phyloP scores from a whole-genome alignment of 495 filamentous ascomycete genomes.

The Penicillium diatomitis region DNA sequence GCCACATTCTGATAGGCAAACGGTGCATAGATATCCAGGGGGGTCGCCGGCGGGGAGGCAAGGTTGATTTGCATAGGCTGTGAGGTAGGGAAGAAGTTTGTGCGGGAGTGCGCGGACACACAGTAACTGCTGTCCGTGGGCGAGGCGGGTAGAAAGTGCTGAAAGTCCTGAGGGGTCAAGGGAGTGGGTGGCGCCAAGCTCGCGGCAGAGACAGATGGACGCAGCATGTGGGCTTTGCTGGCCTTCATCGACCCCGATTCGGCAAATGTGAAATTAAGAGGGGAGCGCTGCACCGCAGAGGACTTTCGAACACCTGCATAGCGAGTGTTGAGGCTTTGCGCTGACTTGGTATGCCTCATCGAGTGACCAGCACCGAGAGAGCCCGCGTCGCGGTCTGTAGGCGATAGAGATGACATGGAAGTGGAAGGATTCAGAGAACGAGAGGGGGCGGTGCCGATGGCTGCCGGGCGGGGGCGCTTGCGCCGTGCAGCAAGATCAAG shows the following conservation, averaged over 20 bases:
- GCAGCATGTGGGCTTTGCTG: slow-evolving; percentile 34
- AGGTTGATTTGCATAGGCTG: slow-evolving; percentile 40
- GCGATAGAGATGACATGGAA: slow-evolving; percentile 34
- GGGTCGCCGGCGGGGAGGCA: slow-evolving; percentile 39
- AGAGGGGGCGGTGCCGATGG: slow-evolving; percentile 38
- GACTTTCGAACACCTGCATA: slow-evolving; percentile 46
- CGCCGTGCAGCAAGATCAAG: slow-evolving; percentile 45
- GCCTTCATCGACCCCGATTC: slow-evolving; percentile 33
- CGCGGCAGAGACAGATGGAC: slow-evolving; percentile 30
- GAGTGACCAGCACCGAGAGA: slow-evolving; percentile 25
- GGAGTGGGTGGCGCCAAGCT: slow-evolving; percentile 39
- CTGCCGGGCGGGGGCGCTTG: slow-evolving; percentile 45
- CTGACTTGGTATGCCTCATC: slow-evolving; percentile 47
- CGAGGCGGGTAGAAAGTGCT: slow-evolving; percentile 33
- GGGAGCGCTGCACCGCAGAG: slow-evolving; percentile 42
- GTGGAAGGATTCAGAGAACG: slow-evolving; percentile 30
- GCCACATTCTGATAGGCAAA: slow-evolving; percentile 31
- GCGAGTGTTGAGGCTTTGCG: slow-evolving; percentile 38
- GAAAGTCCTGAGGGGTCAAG: slow-evolving; percentile 37
- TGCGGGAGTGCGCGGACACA: slow-evolving; percentile 30
- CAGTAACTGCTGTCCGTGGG: slow-evolving; percentile 32
- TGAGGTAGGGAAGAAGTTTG: slow-evolving; percentile 32
- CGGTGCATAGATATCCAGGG: slow-evolving; percentile 31
- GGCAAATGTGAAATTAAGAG: slow-evolving; percentile 42
- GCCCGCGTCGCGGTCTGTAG: slow-evolving; percentile 27